Evolutionary conservation across 2,329 filamentous ascomycete genomes (phyloP), one percentile per base, ranked within the genome.

Genomic region (Ophiostoma novo-ulmi): DNA sequence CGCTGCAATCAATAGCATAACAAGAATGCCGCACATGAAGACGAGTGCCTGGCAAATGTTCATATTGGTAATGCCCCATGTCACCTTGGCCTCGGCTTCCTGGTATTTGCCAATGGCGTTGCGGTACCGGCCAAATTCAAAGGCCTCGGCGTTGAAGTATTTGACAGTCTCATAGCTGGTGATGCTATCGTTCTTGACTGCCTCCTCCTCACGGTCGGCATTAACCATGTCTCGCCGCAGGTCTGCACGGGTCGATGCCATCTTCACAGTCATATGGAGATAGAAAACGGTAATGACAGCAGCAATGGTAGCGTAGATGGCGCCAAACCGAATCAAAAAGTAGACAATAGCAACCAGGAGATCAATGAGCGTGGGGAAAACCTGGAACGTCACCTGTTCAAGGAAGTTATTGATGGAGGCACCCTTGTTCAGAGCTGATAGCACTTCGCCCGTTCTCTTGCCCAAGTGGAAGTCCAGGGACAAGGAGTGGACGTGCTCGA

Each of bases 101-200:
- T 94, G 92, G 78, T 89, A 94, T 70, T 86, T 86, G 65, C 82
- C 82, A 70, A 95, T 91, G 36, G 91, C 91, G 64, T 84, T 80
- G 66, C 88, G 85, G 76, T 93, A 94, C 35, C 92, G 86, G 67
- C 85, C 82, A 75, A 93, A 93, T 77, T 95, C 92, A 77, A 91
- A 94, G 1, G 87, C 83, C 77, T 94, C 92, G 8, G 91, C 91
- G 75, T 94, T 94, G 83, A 95, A 95, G 77, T 94, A 94, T 78
- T 94, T 95, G 78, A 94, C 92, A 1, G 91, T 94, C 81, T 99
- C 95, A 79, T 98, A 99, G n/a, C 93, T 97, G 73, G 95, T 93
- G 83, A 99, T 95, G 0, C 95, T 98, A 79, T 99, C 95, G 78
- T 97, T 98, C 81, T 98, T 98, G 75, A 98, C 93, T 7, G 95